Base-by-base conservation (phyloP, 352 stramenopile species). In the Pythium aristosporum region DNA sequence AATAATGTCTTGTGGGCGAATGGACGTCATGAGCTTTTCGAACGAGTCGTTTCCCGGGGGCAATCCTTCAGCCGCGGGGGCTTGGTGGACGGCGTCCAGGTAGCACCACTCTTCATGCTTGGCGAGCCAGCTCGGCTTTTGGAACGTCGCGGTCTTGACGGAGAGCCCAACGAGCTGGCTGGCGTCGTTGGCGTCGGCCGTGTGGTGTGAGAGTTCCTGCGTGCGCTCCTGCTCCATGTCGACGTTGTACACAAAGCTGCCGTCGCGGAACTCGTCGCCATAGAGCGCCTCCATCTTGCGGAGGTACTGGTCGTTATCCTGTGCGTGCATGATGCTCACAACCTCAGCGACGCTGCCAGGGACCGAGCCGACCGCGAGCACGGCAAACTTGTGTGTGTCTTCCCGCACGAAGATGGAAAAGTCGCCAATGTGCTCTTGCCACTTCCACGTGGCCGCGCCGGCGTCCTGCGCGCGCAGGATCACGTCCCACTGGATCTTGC, bases 101-200 rank as follows among this genome's bases (percentile, higher is more conserved):
- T 68, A 74, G 36, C 62, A 74, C 68, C 68, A 74, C 36, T 68
- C 58, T 28, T 71, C 57, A 48, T 68, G 57, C 25, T 49, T 65
- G 8, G 52, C 20, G 16, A 70, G 49, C 67, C 61, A 70, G n/a
- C 52, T 61, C 3, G 61, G 21, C 20, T 68, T 67, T 37, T 60
- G 42, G 48, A 74, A 74, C 32, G 61, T 70, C 39, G 57, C 62
- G 2, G 63, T 68, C 63, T 74, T 74, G 46, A 74, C 63, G 16
- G 58, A 59, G 32, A 74, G 46, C 6, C 51, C 64, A 13, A 65
- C 57, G 28, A 71, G 57, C 18, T 42, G 36, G 21, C 44, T 52
- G 0, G 60, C 37, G 15, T 67, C 54, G 18, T 57, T 46, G 9
- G 52, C 43, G 47, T 63, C 16, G 1, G 52, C 36, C 13, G 52